Conservation (phyloP, 2,329 filamentous ascomycete genomes). For the Arthrobotrys entomopaga region DNA sequence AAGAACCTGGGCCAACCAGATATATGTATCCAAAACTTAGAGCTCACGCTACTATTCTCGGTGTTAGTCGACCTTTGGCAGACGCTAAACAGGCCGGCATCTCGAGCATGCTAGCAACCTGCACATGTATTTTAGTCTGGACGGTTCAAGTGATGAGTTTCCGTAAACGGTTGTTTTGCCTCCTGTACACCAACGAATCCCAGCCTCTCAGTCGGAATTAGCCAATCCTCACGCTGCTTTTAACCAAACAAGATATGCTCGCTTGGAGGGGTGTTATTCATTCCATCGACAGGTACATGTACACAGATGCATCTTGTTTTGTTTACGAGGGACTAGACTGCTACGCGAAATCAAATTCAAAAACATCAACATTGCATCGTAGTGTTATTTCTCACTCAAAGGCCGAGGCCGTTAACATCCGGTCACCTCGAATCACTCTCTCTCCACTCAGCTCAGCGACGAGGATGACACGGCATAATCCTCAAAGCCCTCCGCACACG, state of each 20-base stretch:
- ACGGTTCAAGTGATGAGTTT: constrained; percentile 52
- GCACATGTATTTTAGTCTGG: constrained; percentile 32
- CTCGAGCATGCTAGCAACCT: constrained; percentile 6
- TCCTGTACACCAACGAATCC: constrained; percentile 40
- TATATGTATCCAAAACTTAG: constrained; percentile 52
- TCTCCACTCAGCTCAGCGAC: constrained; percentile 11
- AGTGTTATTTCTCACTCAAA: not conserved
- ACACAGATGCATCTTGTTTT: constrained; percentile 5
- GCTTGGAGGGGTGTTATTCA: constrained; percentile 4
- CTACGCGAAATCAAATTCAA: constrained; percentile 4
- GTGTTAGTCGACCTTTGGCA: constrained; percentile 21
- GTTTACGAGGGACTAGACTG: too few species aligned
- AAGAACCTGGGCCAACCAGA: constrained; percentile 43
- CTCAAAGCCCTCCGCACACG: constrained; percentile 30
- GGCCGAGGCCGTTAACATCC: constrained; percentile 33
- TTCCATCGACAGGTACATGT: constrained; percentile 30
- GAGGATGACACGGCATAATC: constrained; percentile 51
- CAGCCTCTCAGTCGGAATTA: constrained; percentile 39
- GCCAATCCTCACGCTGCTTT: constrained; percentile 41
- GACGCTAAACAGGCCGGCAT: constrained; percentile 38
- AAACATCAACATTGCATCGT: constrained; percentile 1
- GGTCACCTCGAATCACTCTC: constrained; percentile 18
- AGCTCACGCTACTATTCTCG: constrained; percentile 48
- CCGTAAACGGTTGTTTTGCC: constrained; percentile 56
- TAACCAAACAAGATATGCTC: constrained; percentile 10